Evolutionary conservation across 2,329 filamentous ascomycete species (phyloP).

Genomic region (Chrysosporium keratinophilum): DNA sequence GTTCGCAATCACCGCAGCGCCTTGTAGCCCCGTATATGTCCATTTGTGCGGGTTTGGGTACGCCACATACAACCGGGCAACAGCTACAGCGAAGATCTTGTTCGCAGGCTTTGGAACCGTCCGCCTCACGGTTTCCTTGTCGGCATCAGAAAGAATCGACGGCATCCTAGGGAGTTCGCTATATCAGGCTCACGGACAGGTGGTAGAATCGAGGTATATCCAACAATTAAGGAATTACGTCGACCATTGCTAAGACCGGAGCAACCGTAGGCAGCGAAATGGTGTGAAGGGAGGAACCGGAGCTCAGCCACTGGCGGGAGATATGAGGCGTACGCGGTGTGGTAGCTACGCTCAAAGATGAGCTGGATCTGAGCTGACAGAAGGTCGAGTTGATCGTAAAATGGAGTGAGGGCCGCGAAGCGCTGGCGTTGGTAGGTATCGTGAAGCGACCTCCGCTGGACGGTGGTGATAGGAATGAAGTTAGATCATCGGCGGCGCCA

Average conservation of each 20-base stretch:
- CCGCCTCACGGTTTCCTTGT: slow-evolving; percentile 94
- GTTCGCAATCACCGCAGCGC: slow-evolving; percentile 81
- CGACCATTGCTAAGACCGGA: background rate
- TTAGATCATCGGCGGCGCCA: no score
- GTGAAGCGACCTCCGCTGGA: no score
- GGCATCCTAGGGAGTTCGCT: slow-evolving; percentile 36
- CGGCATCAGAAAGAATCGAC: slow-evolving; percentile 72
- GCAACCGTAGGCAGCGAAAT: background rate
- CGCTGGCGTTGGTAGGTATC: background rate
- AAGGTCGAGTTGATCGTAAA: background rate
- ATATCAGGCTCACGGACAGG: background rate
- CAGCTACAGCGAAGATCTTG: slow-evolving; percentile 94
- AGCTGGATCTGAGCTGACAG: background rate
- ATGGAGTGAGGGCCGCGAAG: background rate
- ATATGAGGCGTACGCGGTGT: no score
- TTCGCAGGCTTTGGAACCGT: slow-evolving; percentile 87
- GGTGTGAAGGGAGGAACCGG: background rate
- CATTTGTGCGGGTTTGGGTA: slow-evolving; percentile 78
- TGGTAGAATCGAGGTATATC: background rate
- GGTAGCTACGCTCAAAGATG: background rate
- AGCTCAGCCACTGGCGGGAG: background rate
- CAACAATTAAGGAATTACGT: background rate
- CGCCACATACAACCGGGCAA: slow-evolving; percentile 86
- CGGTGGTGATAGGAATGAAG: no score
- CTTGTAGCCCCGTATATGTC: slow-evolving; percentile 89